phyloP scores from a whole-genome alignment of 2,329 filamentous ascomycete genomes.

The Pleoardoris graminearum region DNA sequence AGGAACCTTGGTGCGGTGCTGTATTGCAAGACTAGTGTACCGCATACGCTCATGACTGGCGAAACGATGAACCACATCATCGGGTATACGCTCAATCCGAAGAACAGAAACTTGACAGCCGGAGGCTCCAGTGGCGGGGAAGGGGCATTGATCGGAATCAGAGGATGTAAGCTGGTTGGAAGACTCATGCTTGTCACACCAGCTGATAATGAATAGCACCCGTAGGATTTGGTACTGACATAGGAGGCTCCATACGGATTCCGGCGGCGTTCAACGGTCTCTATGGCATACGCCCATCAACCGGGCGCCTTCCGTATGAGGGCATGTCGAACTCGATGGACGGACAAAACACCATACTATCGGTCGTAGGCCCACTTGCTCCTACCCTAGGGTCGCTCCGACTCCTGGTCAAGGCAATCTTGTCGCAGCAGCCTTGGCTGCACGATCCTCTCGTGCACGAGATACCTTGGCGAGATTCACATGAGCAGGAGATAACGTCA shows the following conservation, averaged over 20 bases:
- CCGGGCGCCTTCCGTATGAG: constrained; percentile 53
- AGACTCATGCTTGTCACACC: neutral
- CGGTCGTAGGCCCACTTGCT: constrained; percentile 66
- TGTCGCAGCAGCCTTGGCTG: constrained; percentile 66
- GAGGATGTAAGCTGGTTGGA: constrained; percentile 47
- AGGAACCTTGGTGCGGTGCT: constrained; percentile 58
- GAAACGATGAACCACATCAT: constrained; percentile 67
- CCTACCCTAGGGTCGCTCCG: constrained; percentile 59
- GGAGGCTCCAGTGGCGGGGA: constrained; percentile 66
- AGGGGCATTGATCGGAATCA: constrained; percentile 60
- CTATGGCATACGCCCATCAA: constrained; percentile 59
- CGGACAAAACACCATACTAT: constrained; percentile 66
- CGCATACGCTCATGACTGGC: constrained; percentile 61
- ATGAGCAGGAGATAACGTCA: constrained; percentile 40
- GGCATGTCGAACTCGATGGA: constrained; percentile 63
- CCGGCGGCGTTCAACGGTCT: constrained; percentile 63
- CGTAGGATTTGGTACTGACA: constrained; percentile 62
- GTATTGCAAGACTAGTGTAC: constrained; percentile 62
- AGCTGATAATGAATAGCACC: constrained; percentile 37
- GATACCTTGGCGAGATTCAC: constrained; percentile 64
- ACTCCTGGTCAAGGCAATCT: constrained; percentile 59
- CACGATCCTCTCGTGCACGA: constrained; percentile 67
- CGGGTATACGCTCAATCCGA: constrained; percentile 61
- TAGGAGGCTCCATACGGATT: constrained; percentile 61
- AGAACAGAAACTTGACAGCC: constrained; percentile 56